Conservation (phyloP, 2,329 filamentous ascomycete genomes). For the Thielaviopsis musarum region DNA sequence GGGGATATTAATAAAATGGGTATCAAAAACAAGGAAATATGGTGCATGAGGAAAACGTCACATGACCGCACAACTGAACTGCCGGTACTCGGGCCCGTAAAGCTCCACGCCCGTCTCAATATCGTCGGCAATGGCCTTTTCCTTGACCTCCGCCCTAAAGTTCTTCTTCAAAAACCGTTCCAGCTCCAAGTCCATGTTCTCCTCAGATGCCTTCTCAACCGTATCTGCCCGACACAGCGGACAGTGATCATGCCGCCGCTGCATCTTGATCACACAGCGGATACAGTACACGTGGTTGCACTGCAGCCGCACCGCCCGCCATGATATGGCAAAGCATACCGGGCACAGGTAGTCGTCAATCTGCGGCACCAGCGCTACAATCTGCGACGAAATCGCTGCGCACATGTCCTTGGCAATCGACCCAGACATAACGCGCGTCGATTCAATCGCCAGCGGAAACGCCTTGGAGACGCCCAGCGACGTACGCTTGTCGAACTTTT, state of each 20-base stretch:
- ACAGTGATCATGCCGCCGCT: constrained; percentile 52
- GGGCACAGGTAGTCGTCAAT: constrained; percentile 74
- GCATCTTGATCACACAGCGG: constrained; percentile 64
- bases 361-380: constrained; percentile 60
- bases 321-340: constrained; percentile 64
- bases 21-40: not conserved
- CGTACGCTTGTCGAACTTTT: constrained; percentile 83
- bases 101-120: constrained; percentile 56
- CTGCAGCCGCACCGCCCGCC: constrained; percentile 59
- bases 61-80: constrained; percentile 44
- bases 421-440: constrained; percentile 44
- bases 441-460: constrained; percentile 42
- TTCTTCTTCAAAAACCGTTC: constrained; percentile 56
- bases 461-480: constrained; percentile 49
- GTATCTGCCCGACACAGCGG: constrained; percentile 60
- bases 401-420: constrained; percentile 61
- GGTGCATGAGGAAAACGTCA: constrained; percentile 17
- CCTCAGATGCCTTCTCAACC: constrained; percentile 43
- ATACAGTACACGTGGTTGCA: constrained; percentile 75
- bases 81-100: constrained; percentile 49
- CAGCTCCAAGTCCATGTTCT: constrained; percentile 52
- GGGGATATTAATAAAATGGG: not conserved
- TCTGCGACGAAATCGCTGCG: constrained; percentile 52
- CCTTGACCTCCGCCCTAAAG: constrained; percentile 54
- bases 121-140: constrained; percentile 56